Evolutionary conservation across 2,329 filamentous ascomycete species (phyloP), one percentile per base, ranked within the genome.

Genomic region (Microsporum audouinii): DNA sequence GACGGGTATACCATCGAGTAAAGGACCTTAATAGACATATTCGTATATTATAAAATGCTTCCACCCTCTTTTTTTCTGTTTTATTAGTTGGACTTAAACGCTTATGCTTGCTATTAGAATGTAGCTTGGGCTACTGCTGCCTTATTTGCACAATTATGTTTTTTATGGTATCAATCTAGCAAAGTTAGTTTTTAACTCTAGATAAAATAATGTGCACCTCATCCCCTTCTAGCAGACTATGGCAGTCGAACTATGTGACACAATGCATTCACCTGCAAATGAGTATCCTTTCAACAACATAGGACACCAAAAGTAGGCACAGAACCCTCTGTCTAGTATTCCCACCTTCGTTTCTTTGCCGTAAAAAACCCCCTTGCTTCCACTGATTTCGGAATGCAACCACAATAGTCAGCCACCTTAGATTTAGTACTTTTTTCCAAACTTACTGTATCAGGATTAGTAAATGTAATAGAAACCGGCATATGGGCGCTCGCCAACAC

Each of bases 1-100:
- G 76, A 79, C 61, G 72, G 73, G 49, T 78, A 74, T 70, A 62
- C 72, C 43, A 78, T 79, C 65, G 76, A 78, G 66, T 79, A 71
- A 63, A 29, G 17, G 23, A 29, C 3, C 23, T 57, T 57, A 17
- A 2, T 31, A 41, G 12, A 57, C 8, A 7, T 41, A 8, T 29
- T 43, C 17, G 27, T 41, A 41, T 43, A 43, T 29, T 29, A 43
- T 29, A 57, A 41, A 41, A 6, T 36, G 8, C 38, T 34, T 23
- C 12, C 31, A n/a, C n/a, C 2, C n/a, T 2, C 51, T 2, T 14
- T 3, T n/a, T 34, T 36, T 55, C 14, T 17, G 6, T 17, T 55
- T 5, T 36, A 8, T 10, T 14, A 1, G 4, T 36, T 34, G n/a
- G 33, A 14, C 33, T 55, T 55, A 14, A 17, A 17, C 33, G 7